phyloP scores from a whole-genome alignment of 1,139 yeast species.

The Hansenula anomala region DNA sequence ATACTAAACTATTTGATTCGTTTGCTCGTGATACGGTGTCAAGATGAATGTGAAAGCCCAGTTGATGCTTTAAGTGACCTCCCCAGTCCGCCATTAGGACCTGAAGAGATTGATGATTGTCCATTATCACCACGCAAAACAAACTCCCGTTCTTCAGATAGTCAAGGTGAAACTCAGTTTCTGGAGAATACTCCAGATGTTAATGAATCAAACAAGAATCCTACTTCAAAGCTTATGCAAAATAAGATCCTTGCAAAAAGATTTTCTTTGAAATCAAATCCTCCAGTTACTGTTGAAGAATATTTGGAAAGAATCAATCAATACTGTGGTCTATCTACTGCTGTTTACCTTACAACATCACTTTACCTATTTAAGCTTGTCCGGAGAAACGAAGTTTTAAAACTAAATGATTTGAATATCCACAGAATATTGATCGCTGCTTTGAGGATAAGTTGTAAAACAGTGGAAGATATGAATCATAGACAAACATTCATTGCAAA shows the following conservation, averaged over 20 bases:
- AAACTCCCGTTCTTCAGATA: too few relatives aligned
- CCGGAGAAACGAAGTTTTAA: constrained; percentile 26
- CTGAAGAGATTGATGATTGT: constrained; percentile 1
- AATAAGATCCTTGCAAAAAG: constrained; percentile 23
- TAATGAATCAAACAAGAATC: neutral
- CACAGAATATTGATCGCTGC: constrained; percentile 47
- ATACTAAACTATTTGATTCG: constrained; percentile 6
- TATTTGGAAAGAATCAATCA: constrained; percentile 36
- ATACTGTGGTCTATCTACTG: constrained; percentile 37
- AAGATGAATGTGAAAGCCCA: neutral
- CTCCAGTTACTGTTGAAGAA: constrained; percentile 28
- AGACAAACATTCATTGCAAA: constrained; percentile 46
- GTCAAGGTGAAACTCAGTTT: neutral
- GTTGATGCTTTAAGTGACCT: neutral
- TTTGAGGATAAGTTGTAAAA: constrained; percentile 44
- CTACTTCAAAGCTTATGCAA: neutral
- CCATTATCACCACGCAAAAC: constrained; percentile 12
- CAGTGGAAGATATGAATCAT: constrained; percentile 46
- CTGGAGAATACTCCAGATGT: neutral
- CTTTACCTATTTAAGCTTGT: constrained; percentile 31
- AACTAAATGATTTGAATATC: constrained; percentile 35
- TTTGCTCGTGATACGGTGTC: constrained; percentile 2
- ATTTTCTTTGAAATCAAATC: constrained; percentile 34
- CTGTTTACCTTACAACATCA: constrained; percentile 36
- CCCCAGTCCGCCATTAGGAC: neutral